Evolutionary conservation across 2,329 filamentous ascomycete genomes (phyloP).

Genomic region (Stagonosporopsis cucurbitacearum): DNA sequence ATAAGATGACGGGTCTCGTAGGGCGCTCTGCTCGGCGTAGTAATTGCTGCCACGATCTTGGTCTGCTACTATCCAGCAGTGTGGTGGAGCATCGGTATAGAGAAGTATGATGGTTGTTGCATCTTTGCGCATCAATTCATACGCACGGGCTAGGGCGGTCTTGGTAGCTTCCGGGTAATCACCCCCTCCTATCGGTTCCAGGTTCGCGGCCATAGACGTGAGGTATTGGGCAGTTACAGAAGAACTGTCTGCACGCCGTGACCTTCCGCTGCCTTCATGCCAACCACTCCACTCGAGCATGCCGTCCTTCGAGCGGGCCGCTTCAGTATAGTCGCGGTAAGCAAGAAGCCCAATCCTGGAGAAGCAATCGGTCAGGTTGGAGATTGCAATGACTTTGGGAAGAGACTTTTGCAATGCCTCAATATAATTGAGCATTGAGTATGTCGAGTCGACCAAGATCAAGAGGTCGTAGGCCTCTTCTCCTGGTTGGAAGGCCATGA

Average conservation of each 20-base stretch:
- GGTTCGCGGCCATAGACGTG: slow-evolving; percentile 23
- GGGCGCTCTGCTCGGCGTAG: slow-evolving; percentile 40
- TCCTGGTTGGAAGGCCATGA: neutral
- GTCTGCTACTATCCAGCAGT: slow-evolving; percentile 44
- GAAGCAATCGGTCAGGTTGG: slow-evolving; percentile 58
- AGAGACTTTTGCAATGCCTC: slow-evolving; percentile 54
- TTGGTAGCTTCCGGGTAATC: slow-evolving; percentile 59
- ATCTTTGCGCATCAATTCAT: slow-evolving; percentile 56
- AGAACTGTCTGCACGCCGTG: neutral
- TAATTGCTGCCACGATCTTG: slow-evolving; percentile 31
- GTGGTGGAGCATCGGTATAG: slow-evolving; percentile 59
- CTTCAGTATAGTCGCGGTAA: slow-evolving; percentile 58
- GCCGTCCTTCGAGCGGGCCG: slow-evolving; percentile 13
- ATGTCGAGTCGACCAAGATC: slow-evolving; percentile 56
- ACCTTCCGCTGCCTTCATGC: slow-evolving; percentile 35
- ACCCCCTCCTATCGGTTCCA: slow-evolving; percentile 46
- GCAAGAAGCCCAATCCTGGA: slow-evolving; percentile 58
- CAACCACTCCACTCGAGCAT: slow-evolving; percentile 60
- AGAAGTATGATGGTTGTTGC: slow-evolving; percentile 59
- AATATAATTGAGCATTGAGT: slow-evolving; percentile 56
- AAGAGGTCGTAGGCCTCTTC: slow-evolving; percentile 53
- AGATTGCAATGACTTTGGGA: slow-evolving; percentile 60
- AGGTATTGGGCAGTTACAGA: slow-evolving; percentile 19
- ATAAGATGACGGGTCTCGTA: slow-evolving; percentile 31
- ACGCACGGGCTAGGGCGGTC: slow-evolving; percentile 56